These are phyloP conservation scores for Colletotrichum sidae DNA, from an alignment of 2,329 filamentous ascomycete species.

Conservation along the genomic window DNA sequence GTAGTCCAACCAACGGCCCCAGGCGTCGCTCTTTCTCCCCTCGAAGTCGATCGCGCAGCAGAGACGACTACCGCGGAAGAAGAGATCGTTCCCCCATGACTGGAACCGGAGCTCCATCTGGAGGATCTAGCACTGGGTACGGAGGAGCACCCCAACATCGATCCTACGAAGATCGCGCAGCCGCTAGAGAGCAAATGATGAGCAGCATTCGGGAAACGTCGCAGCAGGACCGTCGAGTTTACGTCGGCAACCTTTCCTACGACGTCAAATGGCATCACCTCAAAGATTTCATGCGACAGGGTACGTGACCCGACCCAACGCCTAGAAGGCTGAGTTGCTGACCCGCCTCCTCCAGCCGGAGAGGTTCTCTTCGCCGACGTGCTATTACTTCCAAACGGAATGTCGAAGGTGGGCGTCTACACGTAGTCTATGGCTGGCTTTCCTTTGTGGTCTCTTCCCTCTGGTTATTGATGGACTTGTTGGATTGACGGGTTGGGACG, in stretches of 20 bases:
- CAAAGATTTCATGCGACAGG: conserved; percentile 99
- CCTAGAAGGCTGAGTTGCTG: conserved; percentile 19
- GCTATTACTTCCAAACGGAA: conserved; percentile 99
- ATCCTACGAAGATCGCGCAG: conserved; percentile 84
- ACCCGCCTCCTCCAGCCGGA: conserved; percentile 75
- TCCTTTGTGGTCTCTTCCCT: conserved; percentile 73
- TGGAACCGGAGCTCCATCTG: conserved; percentile 74
- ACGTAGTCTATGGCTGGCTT: conserved; percentile 88
- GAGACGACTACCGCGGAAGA: conserved; percentile 80
- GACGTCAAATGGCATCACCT: conserved; percentile 99
- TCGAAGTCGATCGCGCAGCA: conserved; percentile 81
- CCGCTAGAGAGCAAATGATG: conserved; percentile 96
- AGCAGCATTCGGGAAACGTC: conserved; percentile 91
- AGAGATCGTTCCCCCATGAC: conserved; percentile 89
- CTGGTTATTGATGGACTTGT: conserved; percentile 83
- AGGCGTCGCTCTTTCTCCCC: conserved; percentile 83
- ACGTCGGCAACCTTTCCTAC: conserved; percentile 98
- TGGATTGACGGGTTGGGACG: conserved; percentile 99
- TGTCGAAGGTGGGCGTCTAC: conserved; percentile 99
- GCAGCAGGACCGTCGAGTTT: conserved; percentile 98
- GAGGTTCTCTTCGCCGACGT: conserved; percentile 99
- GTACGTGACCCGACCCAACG: conserved; percentile 65
- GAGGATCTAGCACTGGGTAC: conserved; percentile 77
- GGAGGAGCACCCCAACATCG: conserved; percentile 72
- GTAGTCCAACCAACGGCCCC: conserved; percentile 78